Evolutionary conservation across 495 filamentous ascomycete genomes (phyloP).

Genomic region (Haplographium delicatum): DNA sequence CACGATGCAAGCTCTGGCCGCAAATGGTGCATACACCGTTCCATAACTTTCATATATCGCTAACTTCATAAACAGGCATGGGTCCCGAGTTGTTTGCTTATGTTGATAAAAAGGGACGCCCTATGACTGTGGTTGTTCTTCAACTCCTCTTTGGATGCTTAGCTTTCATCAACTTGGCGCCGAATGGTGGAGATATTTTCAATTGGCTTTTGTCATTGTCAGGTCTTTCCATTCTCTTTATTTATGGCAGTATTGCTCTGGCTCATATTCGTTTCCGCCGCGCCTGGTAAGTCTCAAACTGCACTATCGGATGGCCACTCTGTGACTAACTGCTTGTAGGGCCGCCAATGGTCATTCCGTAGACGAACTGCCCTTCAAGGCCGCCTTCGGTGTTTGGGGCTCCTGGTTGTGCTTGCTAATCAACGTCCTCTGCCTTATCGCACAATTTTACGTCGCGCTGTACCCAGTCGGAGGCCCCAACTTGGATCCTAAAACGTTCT

Average conservation of each 20-base stretch:
- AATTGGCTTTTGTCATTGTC: constrained; percentile 66
- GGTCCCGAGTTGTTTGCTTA: constrained; percentile 53
- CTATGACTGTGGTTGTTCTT: constrained; percentile 44
- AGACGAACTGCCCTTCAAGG: constrained; percentile 42
- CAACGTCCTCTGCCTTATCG: constrained; percentile 54
- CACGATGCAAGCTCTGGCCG: constrained; percentile 57
- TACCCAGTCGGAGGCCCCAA: constrained; percentile 47
- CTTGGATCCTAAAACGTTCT: constrained; percentile 45
- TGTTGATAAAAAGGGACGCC: constrained; percentile 53
- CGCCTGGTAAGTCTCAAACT: constrained; percentile 37
- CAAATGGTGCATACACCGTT: constrained; percentile 52
- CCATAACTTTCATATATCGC: constrained; percentile 36
- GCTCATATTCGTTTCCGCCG: constrained; percentile 71
- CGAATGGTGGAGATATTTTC: constrained; percentile 45
- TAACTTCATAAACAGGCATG: constrained; percentile 48
- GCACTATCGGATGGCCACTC: background rate
- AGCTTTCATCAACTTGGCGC: constrained; percentile 44
- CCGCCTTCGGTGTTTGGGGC: constrained; percentile 53
- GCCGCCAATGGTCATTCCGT: constrained; percentile 43
- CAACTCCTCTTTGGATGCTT: constrained; percentile 49
- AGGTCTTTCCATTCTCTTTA: constrained; percentile 61
- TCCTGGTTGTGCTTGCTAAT: constrained; percentile 56
- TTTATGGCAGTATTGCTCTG: constrained; percentile 66
- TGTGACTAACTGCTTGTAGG: constrained; percentile 8
- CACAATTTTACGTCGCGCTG: constrained; percentile 46